Percentiles rank a stretch among this genome's conserved stretches.
Conservation (phyloP, 179 eudicot species). For the Patellifolia procumbens region DNA sequence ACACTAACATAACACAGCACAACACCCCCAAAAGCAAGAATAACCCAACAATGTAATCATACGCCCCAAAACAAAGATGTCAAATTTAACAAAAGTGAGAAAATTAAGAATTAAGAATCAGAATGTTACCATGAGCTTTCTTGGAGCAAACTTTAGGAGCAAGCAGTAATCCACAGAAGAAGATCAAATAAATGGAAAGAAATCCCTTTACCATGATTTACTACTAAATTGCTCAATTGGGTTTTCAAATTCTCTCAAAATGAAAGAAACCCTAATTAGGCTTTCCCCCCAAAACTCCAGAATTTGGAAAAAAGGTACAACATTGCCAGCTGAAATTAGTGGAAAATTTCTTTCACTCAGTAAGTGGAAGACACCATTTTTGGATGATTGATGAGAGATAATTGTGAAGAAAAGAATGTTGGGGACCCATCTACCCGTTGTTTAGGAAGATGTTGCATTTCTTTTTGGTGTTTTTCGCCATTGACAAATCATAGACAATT, state of each 20-base stretch:
- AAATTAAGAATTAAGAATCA: background rate
- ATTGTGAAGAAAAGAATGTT: background rate
- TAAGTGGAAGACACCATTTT: constrained; percentile 5
- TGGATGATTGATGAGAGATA: background rate
- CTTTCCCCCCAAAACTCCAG: background rate
- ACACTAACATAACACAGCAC: too few species aligned
- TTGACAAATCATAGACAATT: background rate
- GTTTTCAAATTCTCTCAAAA: background rate
- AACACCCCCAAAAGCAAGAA: background rate
- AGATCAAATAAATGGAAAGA: constrained; percentile 14
- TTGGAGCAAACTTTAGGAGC: constrained; percentile 28
- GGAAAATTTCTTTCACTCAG: background rate
- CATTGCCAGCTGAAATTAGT: constrained; percentile 2
- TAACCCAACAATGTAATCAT: background rate
- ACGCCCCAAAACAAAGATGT: background rate
- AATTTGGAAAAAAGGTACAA: constrained; percentile 9
- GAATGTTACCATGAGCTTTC: constrained; percentile 28
- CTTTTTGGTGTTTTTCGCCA: background rate
- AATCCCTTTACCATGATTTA: constrained; percentile 6
- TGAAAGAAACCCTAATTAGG: constrained; percentile 8
- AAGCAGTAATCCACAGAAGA: constrained; percentile 17
- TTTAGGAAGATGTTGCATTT: background rate
- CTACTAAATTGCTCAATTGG: constrained; percentile 15
- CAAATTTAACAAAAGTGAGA: background rate
- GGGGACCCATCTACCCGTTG: background rate